Evolutionary conservation across 108 stramenopile genomes (phyloP).

Genomic region (Pseudonitzschia multiseries): DNA sequence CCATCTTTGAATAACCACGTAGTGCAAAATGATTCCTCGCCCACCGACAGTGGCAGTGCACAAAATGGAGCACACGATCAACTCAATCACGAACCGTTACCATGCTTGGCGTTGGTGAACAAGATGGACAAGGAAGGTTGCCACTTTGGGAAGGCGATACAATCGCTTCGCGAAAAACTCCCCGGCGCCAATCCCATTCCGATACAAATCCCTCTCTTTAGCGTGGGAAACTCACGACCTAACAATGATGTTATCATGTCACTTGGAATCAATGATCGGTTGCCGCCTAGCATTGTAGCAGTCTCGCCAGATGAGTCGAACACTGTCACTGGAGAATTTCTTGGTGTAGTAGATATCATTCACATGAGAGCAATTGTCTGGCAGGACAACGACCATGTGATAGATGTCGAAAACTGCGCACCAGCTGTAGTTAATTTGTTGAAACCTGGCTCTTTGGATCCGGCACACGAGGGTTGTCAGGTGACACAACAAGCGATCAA

Average conservation of each 20-base stretch:
- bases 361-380: conserved; percentile 92
- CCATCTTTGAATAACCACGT: conserved; percentile 58
- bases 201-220: conserved; percentile 74
- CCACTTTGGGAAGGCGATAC: conserved; percentile 78
- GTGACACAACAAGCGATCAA: conserved; percentile 54
- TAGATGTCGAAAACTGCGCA: conserved; percentile 66
- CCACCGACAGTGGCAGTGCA: not conserved
- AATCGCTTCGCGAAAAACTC: conserved; percentile 75
- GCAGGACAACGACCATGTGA: conserved; percentile 52
- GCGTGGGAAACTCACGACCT: conserved; percentile 10
- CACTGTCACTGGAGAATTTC: conserved; percentile 64
- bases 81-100: conserved; percentile 74
- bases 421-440: conserved; percentile 57
- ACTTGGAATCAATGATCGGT: conserved; percentile 19
- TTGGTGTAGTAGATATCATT: conserved; percentile 91
- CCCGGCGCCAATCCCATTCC: conserved; percentile 72
- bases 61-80: conserved; percentile 14
- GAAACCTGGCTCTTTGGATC: conserved; percentile 29
- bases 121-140: conserved; percentile 99
- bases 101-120: conserved; percentile 91
- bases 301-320: conserved; percentile 27
- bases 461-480: conserved; percentile 33
- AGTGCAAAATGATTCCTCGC: conserved; percentile 3
- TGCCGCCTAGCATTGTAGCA: conserved; percentile 22
- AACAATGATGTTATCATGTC: not conserved